Conservation (phyloP, 1,284 basidiomycete genomes). For the Cerrena zonata region DNA sequence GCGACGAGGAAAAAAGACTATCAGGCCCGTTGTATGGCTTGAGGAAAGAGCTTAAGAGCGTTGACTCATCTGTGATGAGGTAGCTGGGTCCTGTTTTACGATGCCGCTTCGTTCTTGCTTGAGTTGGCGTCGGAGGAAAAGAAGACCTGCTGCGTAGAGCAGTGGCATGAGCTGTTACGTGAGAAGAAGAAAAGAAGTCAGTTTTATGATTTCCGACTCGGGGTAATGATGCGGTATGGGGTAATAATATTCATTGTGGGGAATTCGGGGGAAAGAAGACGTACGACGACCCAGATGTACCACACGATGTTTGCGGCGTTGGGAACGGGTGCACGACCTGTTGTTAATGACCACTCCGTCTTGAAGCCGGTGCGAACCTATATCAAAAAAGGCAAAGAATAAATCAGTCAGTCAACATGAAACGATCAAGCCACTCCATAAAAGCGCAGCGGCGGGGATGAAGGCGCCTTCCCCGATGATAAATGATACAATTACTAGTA, state of each 20-base stretch:
- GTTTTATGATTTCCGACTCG: neutral
- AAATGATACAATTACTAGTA: too few species aligned
- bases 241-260: too few species aligned
- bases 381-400: neutral
- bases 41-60: too few species aligned
- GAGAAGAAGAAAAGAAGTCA: neutral
- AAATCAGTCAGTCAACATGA: neutral
- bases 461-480: neutral
- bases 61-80: too few species aligned
- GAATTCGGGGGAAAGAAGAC: conserved; percentile 20
- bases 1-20: too few species aligned
- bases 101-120: conserved; percentile 19
- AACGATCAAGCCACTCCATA: neutral
- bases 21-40: too few species aligned
- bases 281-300: conserved; percentile 49
- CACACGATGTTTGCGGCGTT: conserved; percentile 39
- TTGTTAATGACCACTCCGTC: conserved; percentile 41
- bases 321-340: conserved; percentile 34
- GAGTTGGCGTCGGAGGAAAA: conserved; percentile 19
- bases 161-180: conserved; percentile 39
- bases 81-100: neutral
- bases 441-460: neutral
- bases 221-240: too few species aligned
- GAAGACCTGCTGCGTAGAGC: conserved; percentile 37
- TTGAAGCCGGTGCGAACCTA: conserved; percentile 47